Percentiles rank a stretch among this genome's conserved stretches.
Evolutionary conservation across 2,329 filamentous ascomycete species (phyloP).

Genomic region (Colletotrichum endophyticum): DNA sequence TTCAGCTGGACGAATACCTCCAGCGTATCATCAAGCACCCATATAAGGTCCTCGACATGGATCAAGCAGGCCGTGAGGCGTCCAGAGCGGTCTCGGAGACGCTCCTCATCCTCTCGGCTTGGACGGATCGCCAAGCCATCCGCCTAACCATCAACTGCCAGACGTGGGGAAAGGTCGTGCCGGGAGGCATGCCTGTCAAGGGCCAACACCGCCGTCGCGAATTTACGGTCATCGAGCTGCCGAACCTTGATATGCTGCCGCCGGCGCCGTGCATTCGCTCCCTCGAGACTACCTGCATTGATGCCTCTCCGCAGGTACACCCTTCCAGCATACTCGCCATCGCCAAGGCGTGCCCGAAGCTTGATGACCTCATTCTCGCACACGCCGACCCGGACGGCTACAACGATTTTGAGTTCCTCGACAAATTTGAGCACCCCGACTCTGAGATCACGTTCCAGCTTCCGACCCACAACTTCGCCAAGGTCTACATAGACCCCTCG

Average conservation of each 20-base stretch:
- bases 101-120: background rate
- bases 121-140: background rate
- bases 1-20: background rate
- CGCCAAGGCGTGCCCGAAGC: background rate
- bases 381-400: background rate
- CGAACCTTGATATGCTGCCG: background rate
- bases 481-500: background rate
- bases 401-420: background rate
- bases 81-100: background rate
- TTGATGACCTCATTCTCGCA: background rate
- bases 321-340: background rate
- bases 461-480: background rate
- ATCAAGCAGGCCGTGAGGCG: background rate
- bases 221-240: background rate
- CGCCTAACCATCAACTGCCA: background rate
- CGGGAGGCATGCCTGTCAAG: background rate
- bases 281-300: background rate
- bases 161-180: background rate
- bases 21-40: background rate
- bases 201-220: background rate
- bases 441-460: background rate
- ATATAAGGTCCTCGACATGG: background rate
- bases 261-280: background rate
- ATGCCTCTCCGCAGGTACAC: background rate
- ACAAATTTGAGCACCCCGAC: background rate